These are phyloP conservation scores for Candida tallmaniae DNA, from an alignment of 805 yeast species.

Conservation along the genomic window DNA sequence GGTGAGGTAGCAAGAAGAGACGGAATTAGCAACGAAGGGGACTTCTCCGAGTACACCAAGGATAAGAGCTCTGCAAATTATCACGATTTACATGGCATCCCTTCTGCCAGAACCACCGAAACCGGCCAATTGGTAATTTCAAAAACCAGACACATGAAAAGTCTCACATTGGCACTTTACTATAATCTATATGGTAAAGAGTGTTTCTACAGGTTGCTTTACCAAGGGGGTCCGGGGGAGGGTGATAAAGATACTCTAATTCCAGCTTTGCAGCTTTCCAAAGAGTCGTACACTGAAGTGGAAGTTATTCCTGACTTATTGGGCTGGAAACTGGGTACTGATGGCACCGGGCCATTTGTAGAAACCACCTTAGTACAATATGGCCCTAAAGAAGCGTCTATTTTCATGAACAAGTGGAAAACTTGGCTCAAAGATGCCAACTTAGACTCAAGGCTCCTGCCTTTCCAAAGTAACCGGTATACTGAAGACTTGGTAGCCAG, in stretches of 20 bases:
- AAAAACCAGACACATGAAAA: slow-evolving; percentile 27
- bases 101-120: slow-evolving; percentile 25
- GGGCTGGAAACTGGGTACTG: slow-evolving; percentile 9
- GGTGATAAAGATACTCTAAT: slow-evolving; percentile 37
- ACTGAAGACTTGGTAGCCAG: slow-evolving; percentile 18
- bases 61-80: slow-evolving; percentile 13
- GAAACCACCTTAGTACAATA: slow-evolving; percentile 31
- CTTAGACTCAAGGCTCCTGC: slow-evolving; percentile 26
- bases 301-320: slow-evolving; percentile 14
- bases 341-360: slow-evolving; percentile 13
- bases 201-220: slow-evolving; percentile 26
- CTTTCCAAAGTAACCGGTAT: slow-evolving; percentile 24
- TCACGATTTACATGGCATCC: slow-evolving; percentile 33
- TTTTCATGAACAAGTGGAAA: slow-evolving; percentile 19
- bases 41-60: slow-evolving; percentile 17
- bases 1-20: slow-evolving; percentile 28
- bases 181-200: slow-evolving; percentile 29
- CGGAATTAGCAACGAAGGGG: slow-evolving; percentile 24
- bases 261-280: slow-evolving; percentile 33
- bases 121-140: slow-evolving; percentile 34
- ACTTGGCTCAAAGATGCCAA: slow-evolving; percentile 18
- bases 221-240: slow-evolving; percentile 30
- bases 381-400: slow-evolving; percentile 17
- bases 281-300: slow-evolving; percentile 29
- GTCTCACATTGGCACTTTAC: slow-evolving; percentile 28